phyloP scores from a whole-genome alignment of 257 asterid genomes.

The Voacanga thouarsii region DNA sequence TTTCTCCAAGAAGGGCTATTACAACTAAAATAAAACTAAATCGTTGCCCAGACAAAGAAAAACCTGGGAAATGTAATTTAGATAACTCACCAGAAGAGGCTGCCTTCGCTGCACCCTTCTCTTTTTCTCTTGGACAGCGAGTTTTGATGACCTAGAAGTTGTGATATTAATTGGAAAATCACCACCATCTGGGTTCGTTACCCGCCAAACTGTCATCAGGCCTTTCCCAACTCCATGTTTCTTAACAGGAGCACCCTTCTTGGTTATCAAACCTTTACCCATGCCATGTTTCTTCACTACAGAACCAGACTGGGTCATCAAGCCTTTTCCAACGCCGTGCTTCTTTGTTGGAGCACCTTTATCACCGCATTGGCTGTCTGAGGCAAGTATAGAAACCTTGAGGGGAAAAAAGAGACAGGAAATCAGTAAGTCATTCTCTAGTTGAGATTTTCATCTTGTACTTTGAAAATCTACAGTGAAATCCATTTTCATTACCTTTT shows the following conservation, averaged over 20 bases:
- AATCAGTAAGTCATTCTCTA: conserved; percentile 8
- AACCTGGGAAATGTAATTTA: conserved; percentile 17
- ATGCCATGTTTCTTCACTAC: conserved; percentile 44
- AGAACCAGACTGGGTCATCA: conserved; percentile 39
- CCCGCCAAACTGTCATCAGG: conserved; percentile 54
- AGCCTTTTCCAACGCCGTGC: conserved; percentile 76
- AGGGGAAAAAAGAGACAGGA: conserved; percentile 16
- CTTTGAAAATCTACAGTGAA: neutral
- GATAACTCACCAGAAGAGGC: conserved; percentile 57
- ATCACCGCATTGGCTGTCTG: conserved; percentile 42
- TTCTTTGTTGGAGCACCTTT: conserved; percentile 25
- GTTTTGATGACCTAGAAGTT: conserved; percentile 25
- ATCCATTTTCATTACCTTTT: conserved; percentile 54
- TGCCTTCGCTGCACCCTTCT: conserved; percentile 55
- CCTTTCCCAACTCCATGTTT: conserved; percentile 79
- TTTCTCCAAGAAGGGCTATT: conserved; percentile 2
- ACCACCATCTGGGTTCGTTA: conserved; percentile 35
- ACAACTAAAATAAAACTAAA: neutral
- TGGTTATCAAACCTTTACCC: conserved; percentile 75
- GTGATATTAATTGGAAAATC: conserved; percentile 38
- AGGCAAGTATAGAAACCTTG: conserved; percentile 47
- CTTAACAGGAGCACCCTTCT: conserved; percentile 29
- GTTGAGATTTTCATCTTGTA: neutral
- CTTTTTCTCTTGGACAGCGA: conserved; percentile 38
- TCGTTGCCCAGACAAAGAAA: neutral